Conservation (phyloP, 768 basidiomycete species). For the Ramaria rubella region DNA sequence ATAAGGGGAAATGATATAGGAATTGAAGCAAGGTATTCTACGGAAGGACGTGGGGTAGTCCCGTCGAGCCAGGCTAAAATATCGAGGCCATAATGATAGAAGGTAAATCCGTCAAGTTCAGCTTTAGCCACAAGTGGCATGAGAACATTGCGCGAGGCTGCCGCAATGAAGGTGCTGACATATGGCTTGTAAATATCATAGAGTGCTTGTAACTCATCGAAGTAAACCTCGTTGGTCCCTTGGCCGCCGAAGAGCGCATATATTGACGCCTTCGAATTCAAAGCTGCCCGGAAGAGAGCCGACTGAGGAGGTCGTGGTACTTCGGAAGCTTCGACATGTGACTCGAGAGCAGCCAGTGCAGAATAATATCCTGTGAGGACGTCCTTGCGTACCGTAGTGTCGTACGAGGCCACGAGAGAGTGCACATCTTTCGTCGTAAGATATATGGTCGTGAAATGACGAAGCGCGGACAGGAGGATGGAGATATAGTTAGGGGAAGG, state of each 20-base stretch:
- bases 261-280: conserved; percentile 59
- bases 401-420: conserved; percentile 67
- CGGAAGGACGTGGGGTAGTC: conserved; percentile 59
- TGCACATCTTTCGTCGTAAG: conserved; percentile 74
- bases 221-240: conserved; percentile 97
- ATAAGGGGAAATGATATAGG: conserved; percentile 95
- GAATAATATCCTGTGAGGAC: conserved; percentile 76
- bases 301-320: conserved; percentile 58
- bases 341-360: conserved; percentile 65
- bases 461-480: conserved; percentile 68
- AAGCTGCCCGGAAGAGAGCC: conserved; percentile 60
- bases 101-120: conserved; percentile 43
- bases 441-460: conserved; percentile 71
- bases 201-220: conserved; percentile 88
- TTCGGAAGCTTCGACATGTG: conserved; percentile 39
- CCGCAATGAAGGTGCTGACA: conserved; percentile 62
- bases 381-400: conserved; percentile 66
- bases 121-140: conserved; percentile 59
- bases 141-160: conserved; percentile 61
- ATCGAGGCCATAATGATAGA: conserved; percentile 78
- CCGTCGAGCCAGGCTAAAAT: conserved; percentile 80
- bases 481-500: conserved; percentile 45
- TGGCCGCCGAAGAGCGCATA: conserved; percentile 97
- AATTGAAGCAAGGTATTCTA: conserved; percentile 84
- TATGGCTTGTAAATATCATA: conserved; percentile 91